phyloP scores from a whole-genome alignment of 2,329 filamentous ascomycete species.

The Blumeriella jaapii region DNA sequence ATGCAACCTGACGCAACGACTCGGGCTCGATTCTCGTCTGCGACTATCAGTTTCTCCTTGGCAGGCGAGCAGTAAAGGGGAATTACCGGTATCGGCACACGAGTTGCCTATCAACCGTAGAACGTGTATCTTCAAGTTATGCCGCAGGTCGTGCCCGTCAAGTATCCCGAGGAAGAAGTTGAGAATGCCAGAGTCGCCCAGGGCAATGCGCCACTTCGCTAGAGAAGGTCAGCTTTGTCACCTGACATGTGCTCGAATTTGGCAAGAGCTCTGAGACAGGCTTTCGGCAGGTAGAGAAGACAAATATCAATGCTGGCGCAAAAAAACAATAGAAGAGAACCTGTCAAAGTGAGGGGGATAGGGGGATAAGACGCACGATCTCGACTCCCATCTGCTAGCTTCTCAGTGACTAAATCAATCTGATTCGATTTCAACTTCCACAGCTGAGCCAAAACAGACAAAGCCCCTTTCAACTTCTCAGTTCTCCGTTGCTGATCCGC shows the following conservation, averaged over 20 bases:
- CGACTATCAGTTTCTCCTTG: slow-evolving; percentile 2
- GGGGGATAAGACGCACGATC: slow-evolving; percentile 32
- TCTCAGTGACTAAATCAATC: slow-evolving; percentile 38
- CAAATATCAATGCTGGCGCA: neutral
- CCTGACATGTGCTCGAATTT: too few species aligned
- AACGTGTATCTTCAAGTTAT: slow-evolving; percentile 39
- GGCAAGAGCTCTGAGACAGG: too few species aligned
- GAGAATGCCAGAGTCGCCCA: slow-evolving; percentile 47
- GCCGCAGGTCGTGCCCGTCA: slow-evolving; percentile 29
- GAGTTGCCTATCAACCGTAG: slow-evolving; percentile 50
- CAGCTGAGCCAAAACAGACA: slow-evolving; percentile 26
- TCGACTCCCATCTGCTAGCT: slow-evolving; percentile 43
- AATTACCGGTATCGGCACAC: slow-evolving; percentile 46
- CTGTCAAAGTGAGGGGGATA: neutral
- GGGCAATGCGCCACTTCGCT: slow-evolving; percentile 45
- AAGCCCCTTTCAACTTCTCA: slow-evolving; percentile 18
- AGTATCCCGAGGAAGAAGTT: slow-evolving; percentile 42
- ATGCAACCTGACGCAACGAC: slow-evolving; percentile 40
- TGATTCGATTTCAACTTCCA: slow-evolving; percentile 32
- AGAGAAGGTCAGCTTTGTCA: slow-evolving; percentile 14
- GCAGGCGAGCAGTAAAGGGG: neutral
- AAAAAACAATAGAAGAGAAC: too few species aligned
- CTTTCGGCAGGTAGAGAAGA: neutral
- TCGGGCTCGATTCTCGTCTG: slow-evolving; percentile 47
- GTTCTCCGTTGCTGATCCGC: slow-evolving; percentile 22